phyloP scores from a whole-genome alignment of 2,329 filamentous ascomycete genomes.

The Myriosclerotinia curreyana region DNA sequence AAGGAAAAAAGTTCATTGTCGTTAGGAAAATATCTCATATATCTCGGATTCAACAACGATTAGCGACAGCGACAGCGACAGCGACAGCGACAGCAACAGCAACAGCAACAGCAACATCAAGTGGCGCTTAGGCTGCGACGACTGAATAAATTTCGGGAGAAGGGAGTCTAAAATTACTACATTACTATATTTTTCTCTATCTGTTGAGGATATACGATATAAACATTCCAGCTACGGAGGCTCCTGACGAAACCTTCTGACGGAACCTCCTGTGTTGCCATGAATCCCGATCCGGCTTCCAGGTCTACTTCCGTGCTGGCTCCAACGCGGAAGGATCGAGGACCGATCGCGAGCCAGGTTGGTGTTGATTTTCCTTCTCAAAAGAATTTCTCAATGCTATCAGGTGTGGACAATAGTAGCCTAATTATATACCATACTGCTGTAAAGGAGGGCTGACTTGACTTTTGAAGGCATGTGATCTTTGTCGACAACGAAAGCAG shows the following conservation, averaged over 20 bases:
- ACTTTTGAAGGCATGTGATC: slow-evolving; percentile 52
- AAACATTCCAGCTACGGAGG: background rate
- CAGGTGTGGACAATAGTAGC: background rate
- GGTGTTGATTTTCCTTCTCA: background rate
- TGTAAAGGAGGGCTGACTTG: background rate
- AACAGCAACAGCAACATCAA: background rate
- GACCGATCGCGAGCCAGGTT: slow-evolving; percentile 15
- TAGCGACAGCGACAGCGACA: background rate
- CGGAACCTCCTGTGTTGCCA: background rate
- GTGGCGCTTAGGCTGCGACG: no score
- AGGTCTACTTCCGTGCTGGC: slow-evolving; percentile 3
- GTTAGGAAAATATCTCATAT: background rate
- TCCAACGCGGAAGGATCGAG: slow-evolving; percentile 9
- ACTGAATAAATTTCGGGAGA: no score
- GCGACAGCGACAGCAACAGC: background rate
- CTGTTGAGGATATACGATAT: background rate
- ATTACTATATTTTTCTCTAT: no score
- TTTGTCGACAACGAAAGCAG: slow-evolving; percentile 58
- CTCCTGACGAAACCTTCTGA: no score
- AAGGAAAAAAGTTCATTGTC: background rate
- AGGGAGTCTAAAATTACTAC: no score
- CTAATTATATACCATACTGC: background rate
- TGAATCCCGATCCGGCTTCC: slow-evolving; percentile 3
- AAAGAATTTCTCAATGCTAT: background rate
- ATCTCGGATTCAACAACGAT: background rate